Percentiles rank a stretch among this genome's conserved stretches.
Evolutionary conservation across 306 rosid species (phyloP).

Genomic region (Vachellia pachyceras): DNA sequence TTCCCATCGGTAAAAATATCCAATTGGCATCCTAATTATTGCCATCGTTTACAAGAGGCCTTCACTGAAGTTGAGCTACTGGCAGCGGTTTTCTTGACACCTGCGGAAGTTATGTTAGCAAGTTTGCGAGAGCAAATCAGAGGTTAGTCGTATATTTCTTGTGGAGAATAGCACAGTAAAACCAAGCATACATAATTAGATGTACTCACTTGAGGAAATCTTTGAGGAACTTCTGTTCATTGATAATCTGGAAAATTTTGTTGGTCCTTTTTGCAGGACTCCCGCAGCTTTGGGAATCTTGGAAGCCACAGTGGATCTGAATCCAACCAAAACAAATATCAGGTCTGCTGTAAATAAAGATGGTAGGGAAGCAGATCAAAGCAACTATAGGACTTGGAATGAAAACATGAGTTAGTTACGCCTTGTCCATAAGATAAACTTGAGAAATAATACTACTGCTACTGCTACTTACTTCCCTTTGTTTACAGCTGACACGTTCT

Average conservation of each 20-base stretch:
- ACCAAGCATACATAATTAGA: slow-evolving; percentile 11
- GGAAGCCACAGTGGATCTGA: slow-evolving; percentile 59
- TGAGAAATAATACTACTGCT: slow-evolving; percentile 34
- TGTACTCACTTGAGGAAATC: slow-evolving; percentile 65
- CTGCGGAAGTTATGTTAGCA: slow-evolving; percentile 42
- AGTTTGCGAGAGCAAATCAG: slow-evolving; percentile 4
- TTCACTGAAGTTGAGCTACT: slow-evolving; percentile 69
- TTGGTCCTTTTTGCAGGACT: slow-evolving; percentile 46
- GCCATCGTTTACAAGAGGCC: slow-evolving; percentile 67
- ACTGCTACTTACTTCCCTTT: slow-evolving; percentile 64
- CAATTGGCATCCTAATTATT: slow-evolving; percentile 51
- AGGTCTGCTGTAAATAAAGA: not conserved
- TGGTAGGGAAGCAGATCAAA: slow-evolving; percentile 4
- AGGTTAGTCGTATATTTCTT: not conserved
- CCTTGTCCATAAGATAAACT: slow-evolving; percentile 20
- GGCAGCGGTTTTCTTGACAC: slow-evolving; percentile 54
- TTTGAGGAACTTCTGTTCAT: slow-evolving; percentile 71
- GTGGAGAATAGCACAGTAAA: slow-evolving; percentile 5
- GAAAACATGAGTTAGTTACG: slow-evolving; percentile 9
- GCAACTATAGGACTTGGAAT: not conserved
- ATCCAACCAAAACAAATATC: slow-evolving; percentile 40
- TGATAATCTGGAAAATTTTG: slow-evolving; percentile 63
- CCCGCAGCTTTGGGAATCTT: slow-evolving; percentile 66
- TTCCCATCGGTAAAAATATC: slow-evolving; percentile 42
- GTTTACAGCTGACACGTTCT: slow-evolving; percentile 45